These are phyloP conservation scores for Carex littledalei DNA, from an alignment of 176 grass and related monocot species.

Conservation along the genomic window DNA sequence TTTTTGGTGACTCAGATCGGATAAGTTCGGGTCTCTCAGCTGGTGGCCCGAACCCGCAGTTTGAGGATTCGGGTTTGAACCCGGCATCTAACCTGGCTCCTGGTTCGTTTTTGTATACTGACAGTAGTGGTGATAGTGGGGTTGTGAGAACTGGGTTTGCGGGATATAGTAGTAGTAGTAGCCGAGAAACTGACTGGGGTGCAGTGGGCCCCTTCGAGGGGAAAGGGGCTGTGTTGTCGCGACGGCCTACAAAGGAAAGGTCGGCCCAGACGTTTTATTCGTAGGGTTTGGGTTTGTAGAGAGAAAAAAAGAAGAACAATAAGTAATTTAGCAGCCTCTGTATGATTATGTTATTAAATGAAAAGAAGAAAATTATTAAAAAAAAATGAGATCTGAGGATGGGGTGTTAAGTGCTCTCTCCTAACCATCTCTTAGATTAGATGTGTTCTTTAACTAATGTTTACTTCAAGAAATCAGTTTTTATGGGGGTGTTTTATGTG, in stretches of 20 bases:
- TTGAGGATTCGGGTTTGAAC: conserved; percentile 26
- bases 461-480: background rate
- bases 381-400: background rate
- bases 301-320: conserved; percentile 47
- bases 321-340: conserved; percentile 17
- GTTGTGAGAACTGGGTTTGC: conserved; percentile 29
- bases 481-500: background rate
- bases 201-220: conserved; percentile 23
- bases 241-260: conserved; percentile 30
- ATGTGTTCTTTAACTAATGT: conserved; percentile 27
- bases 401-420: background rate
- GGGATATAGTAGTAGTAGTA: conserved; percentile 25
- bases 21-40: conserved; percentile 23
- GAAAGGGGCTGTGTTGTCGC: conserved; percentile 27
- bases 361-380: conserved; percentile 25
- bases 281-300: conserved; percentile 57
- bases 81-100: background rate
- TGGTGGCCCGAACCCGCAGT: conserved; percentile 31
- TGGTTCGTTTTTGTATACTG: conserved; percentile 34
- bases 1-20: conserved; percentile 38
- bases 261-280: conserved; percentile 44
- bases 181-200: conserved; percentile 39
- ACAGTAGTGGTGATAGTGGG: conserved; percentile 34
- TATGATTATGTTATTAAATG: conserved; percentile 39
- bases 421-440: background rate